Conservation (phyloP, 331 rosid genomes). For the Malus hybrid region DNA sequence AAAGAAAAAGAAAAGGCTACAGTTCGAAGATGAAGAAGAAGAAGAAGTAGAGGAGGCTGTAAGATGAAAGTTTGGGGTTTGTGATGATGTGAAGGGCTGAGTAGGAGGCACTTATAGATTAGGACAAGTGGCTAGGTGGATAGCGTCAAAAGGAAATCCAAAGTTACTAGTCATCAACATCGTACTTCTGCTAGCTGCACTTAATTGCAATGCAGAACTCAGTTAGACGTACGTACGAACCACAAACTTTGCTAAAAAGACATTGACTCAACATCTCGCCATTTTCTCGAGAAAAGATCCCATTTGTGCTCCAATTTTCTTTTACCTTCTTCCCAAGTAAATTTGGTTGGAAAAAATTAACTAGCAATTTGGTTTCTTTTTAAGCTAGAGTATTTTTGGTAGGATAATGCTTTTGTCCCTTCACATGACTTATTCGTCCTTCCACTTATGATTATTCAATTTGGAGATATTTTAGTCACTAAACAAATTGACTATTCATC, state of each 20-base stretch:
- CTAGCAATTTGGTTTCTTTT: background rate
- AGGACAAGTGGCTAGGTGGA: background rate
- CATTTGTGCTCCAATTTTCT: background rate
- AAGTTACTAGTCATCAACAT: constrained; percentile 30
- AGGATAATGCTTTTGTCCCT: no score
- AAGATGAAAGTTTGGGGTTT: background rate
- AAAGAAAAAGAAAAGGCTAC: background rate
- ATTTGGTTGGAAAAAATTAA: background rate
- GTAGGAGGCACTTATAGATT: background rate
- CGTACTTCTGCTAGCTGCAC: constrained; percentile 20
- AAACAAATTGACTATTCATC: no score
- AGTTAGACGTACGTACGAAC: constrained; percentile 21
- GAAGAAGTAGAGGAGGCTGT: background rate
- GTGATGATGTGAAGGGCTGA: background rate
- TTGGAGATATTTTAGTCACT: no score
- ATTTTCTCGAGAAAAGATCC: background rate
- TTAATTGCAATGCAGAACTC: constrained; percentile 24
- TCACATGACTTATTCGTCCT: no score
- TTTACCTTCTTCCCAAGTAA: background rate
- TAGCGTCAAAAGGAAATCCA: constrained; percentile 29
- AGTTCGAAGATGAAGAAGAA: background rate
- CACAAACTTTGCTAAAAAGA: constrained; percentile 1
- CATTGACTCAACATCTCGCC: background rate
- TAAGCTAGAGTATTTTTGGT: background rate
- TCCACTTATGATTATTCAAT: no score